phyloP scores from a whole-genome alignment of 1,284 basidiomycete genomes.

The Singerocomus rubriflavus region DNA sequence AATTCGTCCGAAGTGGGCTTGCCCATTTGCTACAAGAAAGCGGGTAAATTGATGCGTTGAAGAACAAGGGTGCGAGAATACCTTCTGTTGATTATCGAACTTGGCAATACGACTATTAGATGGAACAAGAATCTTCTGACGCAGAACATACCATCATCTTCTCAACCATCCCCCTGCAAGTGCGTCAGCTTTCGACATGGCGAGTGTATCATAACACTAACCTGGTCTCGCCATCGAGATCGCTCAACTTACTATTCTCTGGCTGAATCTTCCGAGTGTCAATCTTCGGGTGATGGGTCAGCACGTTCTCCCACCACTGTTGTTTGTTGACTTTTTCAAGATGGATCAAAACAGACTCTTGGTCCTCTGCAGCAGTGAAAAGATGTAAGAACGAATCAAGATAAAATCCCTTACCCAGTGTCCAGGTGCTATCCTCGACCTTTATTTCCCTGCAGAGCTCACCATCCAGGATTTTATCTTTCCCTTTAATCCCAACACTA shows the following conservation, averaged over 20 bases:
- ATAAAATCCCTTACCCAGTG: constrained; percentile 57
- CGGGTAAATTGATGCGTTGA: background rate
- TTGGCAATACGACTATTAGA: constrained; percentile 33
- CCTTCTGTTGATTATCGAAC: constrained; percentile 99
- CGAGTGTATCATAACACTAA: constrained; percentile 30
- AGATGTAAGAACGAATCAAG: constrained; percentile 8
- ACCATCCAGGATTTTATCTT: constrained; percentile 84
- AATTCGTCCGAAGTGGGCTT: constrained; percentile 90
- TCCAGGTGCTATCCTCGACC: constrained; percentile 97
- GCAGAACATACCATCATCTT: constrained; percentile 94
- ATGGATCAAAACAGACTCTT: constrained; percentile 68
- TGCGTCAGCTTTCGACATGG: constrained; percentile 6
- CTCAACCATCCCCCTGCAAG: constrained; percentile 89
- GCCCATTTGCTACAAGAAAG: constrained; percentile 76
- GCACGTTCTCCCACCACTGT: constrained; percentile 98
- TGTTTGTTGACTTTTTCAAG: constrained; percentile 86
- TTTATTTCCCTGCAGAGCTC: constrained; percentile 93
- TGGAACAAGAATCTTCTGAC: background rate
- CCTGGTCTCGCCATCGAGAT: constrained; percentile 93
- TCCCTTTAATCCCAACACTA: constrained; percentile 81
- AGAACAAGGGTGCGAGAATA: constrained; percentile 27
- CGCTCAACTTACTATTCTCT: constrained; percentile 92
- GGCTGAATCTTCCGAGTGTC: constrained; percentile 97
- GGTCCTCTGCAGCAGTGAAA: constrained; percentile 62
- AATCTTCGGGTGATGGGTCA: constrained; percentile 94